Base-by-base conservation (phyloP, 306 rosid species). In the Cicer yamashitae region DNA sequence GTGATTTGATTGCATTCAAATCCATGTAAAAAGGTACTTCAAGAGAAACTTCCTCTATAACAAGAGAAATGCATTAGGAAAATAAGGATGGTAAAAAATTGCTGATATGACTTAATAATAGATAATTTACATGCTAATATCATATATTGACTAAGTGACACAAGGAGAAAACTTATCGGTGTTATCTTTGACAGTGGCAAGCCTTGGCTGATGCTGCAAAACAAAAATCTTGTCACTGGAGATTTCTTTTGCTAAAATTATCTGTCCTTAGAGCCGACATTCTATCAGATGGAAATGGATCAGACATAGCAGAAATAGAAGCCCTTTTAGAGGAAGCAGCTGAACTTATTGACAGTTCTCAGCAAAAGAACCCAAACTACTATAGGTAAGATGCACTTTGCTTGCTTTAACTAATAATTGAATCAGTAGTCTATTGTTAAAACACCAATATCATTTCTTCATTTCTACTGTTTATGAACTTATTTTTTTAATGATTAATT, bases 291-390 rank as follows among this genome's bases (percentile, higher is more conserved):
- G 88, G 84, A 77, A 79, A 46, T 79, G 99, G 91, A 67, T 82
- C 71, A 50, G 92, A 86, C 71, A 82, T 72, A 65, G 96, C 97
- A 22, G 96, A 91, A 82, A 89, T 96, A 30, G 96, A 92, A 80
- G 96, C 91, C 73, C 81, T 86, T 57, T 50, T 96, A 47, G 98
- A 92, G 84, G 99, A 96, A 88, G 97, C 99, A 39, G 96, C 97
- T n/a, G 99, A 92, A 85, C 96, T 96, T 67, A 88, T 96, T 64
- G 82, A 84, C 10, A 80, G 78, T 60, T 87, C 93, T 83, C 89
- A 84, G 80, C 86, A 76, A 84, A 84, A 84, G 71, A 88, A 96
- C 70, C 99, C 97, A 58, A 92, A 85, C 81, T 96, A 96, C 75
- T 92, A 88, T 73, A 89, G 94, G 98, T 88, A 73, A 86, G 79